Conservation (phyloP, 139 green algal genomes). For the Zygnema cylindricum region DNA sequence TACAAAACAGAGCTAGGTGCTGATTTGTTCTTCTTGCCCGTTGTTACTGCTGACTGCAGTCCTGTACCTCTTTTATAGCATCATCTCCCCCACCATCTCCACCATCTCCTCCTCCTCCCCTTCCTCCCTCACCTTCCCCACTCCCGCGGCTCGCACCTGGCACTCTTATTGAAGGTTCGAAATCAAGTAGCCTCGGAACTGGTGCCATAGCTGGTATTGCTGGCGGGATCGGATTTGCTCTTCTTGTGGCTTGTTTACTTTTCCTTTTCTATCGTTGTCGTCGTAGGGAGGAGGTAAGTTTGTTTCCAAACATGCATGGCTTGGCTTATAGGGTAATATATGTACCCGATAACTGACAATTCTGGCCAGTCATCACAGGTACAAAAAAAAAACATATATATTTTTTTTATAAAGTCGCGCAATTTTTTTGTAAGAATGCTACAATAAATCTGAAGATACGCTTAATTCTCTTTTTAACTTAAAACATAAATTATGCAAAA, state of each 20-base stretch:
- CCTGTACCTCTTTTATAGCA: neutral
- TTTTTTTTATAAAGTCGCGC: neutral
- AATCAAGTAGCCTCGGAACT: neutral
- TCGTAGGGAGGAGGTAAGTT: neutral
- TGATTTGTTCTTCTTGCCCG: neutral
- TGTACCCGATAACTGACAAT: neutral
- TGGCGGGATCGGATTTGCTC: neutral
- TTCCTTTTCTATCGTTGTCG: neutral
- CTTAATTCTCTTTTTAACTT: too few relatives aligned
- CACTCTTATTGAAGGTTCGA: neutral
- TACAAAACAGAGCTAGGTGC: neutral
- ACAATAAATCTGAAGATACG: too few relatives aligned
- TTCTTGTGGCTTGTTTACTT: neutral
- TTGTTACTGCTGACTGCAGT: neutral
- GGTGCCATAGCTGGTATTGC: neutral
- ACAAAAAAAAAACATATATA: neutral
- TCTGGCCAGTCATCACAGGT: neutral
- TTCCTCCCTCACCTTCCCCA: neutral
- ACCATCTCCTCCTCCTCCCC: neutral
- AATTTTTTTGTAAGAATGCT: neutral
- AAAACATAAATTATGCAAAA: too few relatives aligned
- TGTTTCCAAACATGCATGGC: neutral
- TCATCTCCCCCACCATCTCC: neutral
- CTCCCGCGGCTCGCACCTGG: neutral
- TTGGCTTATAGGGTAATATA: neutral